Conservation (phyloP, 768 basidiomycete species). For the Trametes maxima region DNA sequence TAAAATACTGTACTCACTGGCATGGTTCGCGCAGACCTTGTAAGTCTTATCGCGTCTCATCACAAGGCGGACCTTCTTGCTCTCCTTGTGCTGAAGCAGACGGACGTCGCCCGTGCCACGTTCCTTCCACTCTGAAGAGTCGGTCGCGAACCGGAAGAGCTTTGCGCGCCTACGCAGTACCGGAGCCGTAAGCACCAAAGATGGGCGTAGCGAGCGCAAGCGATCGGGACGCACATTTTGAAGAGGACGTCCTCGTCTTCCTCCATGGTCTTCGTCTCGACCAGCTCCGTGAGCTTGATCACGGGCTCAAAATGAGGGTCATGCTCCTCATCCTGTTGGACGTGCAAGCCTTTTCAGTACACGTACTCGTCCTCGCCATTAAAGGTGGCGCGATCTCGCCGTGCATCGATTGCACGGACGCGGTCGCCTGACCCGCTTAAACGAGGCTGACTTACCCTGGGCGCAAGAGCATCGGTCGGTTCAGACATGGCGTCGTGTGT, state of each 20-base stretch:
- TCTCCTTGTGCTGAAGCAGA: slow-evolving; percentile 85
- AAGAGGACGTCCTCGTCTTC: slow-evolving; percentile 92
- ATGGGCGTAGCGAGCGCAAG: slow-evolving; percentile 29
- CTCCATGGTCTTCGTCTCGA: slow-evolving; percentile 93
- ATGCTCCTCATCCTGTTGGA: slow-evolving; percentile 65
- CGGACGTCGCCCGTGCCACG: slow-evolving; percentile 95
- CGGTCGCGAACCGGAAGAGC: slow-evolving; percentile 90
- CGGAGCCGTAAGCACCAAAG: slow-evolving; percentile 1
- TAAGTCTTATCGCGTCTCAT: slow-evolving; percentile 99
- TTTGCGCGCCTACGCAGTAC: slow-evolving; percentile 83
- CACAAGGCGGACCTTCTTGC: slow-evolving; percentile 91
- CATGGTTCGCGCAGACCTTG: slow-evolving; percentile 99
- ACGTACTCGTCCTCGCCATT: slow-evolving; percentile 1
- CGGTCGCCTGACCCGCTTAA: slow-evolving; percentile 15
- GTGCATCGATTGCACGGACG: slow-evolving; percentile 25
- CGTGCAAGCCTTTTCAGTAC: slow-evolving; percentile 18
- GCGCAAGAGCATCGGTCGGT: slow-evolving; percentile 60
- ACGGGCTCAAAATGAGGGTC: slow-evolving; percentile 96
- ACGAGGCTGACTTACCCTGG: slow-evolving; percentile 55
- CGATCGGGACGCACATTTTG: slow-evolving; percentile 79
- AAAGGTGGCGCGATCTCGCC: slow-evolving; percentile 32
- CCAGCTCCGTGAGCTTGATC: slow-evolving; percentile 93
- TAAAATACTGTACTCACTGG: slow-evolving; percentile 53
- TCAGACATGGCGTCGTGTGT: slow-evolving; percentile 29
- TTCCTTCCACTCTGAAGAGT: slow-evolving; percentile 93